Base-by-base conservation (phyloP, 176 grass and related monocot genomes). In the Canna indica region DNA sequence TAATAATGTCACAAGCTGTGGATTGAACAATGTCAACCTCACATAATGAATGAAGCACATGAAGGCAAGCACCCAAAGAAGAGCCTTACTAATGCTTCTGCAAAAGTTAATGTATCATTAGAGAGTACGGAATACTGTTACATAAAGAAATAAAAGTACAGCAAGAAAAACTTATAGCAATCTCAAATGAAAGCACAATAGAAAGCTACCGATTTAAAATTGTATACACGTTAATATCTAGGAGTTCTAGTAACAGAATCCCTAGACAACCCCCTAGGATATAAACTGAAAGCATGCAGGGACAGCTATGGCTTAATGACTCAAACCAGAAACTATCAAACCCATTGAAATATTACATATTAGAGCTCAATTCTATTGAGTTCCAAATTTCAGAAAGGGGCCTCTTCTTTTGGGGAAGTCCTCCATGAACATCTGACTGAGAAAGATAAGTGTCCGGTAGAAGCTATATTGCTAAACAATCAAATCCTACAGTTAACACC, bases 21-120 rank as follows among this genome's bases (percentile, higher is more conserved):
- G 81, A 87, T 91, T 91, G 76, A 80, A 96, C 79, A 87, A 91
- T 75, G n/a, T n/a, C n/a, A n/a, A n/a, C n/a, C n/a, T n/a, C n/a
- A n/a, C n/a, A n/a, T n/a, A n/a, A n/a, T n/a, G 81, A 91, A 86
- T 96, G 85, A 45, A 96, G 74, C 62, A 83, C 85, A 81, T 70
- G 71, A 73, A 96, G 88, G 77, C 92, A 91, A 5, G 81, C 78
- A 73, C 88, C 88, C 76, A 96, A 78, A 71, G 82, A 88, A 69
- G 82, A 89, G 38, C 91, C 92, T 56, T 91, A 96, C 76, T 69
- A 27, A 42, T 30, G 73, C 89, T 88, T 81, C 92, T 96, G 81
- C 76, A 84, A 66, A 80, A 41, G 15, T 78, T 29, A 53, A 33
- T 62, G 38, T 4, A 22, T 68, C 47, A 74, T 30, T 8, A 22